Base-by-base conservation (phyloP, 2,329 filamentous ascomycete species). In the Thermothelomyces thermophilus region DNA sequence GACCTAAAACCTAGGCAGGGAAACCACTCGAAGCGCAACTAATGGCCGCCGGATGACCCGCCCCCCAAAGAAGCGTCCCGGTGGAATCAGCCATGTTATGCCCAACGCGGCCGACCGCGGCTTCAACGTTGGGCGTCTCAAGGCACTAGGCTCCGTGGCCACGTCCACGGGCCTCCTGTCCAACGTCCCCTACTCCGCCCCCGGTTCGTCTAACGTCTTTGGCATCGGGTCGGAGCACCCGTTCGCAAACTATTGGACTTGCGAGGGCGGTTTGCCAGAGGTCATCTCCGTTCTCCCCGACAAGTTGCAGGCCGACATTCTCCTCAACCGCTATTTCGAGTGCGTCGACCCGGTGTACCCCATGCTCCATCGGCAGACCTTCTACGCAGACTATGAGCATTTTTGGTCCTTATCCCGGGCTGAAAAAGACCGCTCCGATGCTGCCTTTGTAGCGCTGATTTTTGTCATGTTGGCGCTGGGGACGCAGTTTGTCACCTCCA, bases 201-300 rank as follows among this genome's bases (percentile, higher is more conserved):
- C 83, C 9, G 82, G 82, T 6, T 82, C 83, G 1, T 87, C 83
- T 48, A 88, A 87, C 56, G 84, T 90, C 48, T 90, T 90, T 62
- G 86, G 86, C n/a, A 82, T 89, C 55, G 86, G 84, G 13, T 82
- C 83, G 0, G 84, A 88, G 62, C 85, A 89, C 62, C 86, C 85
- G 0, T 90, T 90, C 63, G 82, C 84, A 60, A 90, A 90, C 63
- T 90, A 90, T 66, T 91, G 87, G 87, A 90, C 86, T 2, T 87
- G 83, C 60, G 78, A 83, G 53, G 86, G 87, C 41, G 86, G 86
- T 0, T 69, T 91, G 16, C 73, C 80, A 8, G 87, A 91, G 66
- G 85, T 90, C 6, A 81, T 90, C 37, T 81, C 79, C 1, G 84
- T 90, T 3, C 70, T 91, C 11, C 87, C 87, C 0, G 83, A 83